Percentiles rank a stretch among this genome's conserved stretches.
Evolutionary conservation across 2,329 filamentous ascomycete genomes (phyloP).

Genomic region (Xylaria sp.): DNA sequence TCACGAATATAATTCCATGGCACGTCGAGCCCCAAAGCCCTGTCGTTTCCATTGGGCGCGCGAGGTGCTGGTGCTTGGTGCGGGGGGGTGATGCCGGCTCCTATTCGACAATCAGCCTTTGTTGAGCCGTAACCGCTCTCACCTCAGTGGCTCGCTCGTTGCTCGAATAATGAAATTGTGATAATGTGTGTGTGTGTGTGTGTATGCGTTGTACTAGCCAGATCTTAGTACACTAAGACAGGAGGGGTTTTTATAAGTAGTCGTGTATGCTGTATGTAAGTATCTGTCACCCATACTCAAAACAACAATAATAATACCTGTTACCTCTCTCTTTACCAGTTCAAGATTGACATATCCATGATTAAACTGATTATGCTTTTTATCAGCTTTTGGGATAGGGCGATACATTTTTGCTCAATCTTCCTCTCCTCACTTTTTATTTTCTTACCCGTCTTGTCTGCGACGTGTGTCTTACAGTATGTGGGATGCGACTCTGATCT

Average conservation of each 20-base stretch:
- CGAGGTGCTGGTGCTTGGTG: background rate
- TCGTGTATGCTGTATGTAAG: background rate
- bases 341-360: background rate
- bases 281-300: background rate
- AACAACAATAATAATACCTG: no score
- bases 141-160: constrained; percentile 5
- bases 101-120: constrained; percentile 29
- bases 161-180: background rate
- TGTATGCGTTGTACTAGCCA: constrained; percentile 3
- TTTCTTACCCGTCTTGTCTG: constrained; percentile 5
- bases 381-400: background rate
- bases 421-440: background rate
- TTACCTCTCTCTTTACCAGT: background rate
- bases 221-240: background rate
- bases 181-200: background rate
- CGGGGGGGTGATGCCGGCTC: constrained; percentile 22
- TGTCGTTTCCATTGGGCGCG: constrained; percentile 12
- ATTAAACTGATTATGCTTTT: background rate
- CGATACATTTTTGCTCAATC: background rate
- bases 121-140: constrained; percentile 9
- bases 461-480: background rate
- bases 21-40: constrained; percentile 9
- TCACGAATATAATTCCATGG: constrained; percentile 22
- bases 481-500: constrained; percentile 10
- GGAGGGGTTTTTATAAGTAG: background rate